These are phyloP conservation scores for Rubia balearica DNA, from an alignment of 305 asterid genomes.

Conservation along the genomic window DNA sequence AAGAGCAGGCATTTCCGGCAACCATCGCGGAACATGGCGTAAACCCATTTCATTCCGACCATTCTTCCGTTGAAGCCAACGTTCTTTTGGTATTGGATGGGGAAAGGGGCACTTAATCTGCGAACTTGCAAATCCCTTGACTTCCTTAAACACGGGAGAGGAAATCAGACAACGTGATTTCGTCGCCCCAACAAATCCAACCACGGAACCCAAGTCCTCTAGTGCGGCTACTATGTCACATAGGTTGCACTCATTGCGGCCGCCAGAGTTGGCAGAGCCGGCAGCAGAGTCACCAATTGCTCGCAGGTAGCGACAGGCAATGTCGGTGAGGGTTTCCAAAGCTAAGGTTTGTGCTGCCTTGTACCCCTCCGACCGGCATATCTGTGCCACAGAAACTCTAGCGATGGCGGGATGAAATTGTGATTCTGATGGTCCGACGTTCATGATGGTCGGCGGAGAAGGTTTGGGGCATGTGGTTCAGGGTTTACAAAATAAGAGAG, in stretches of 20 bases:
- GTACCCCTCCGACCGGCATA: constrained; percentile 48
- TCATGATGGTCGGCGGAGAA: no score
- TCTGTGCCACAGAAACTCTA: constrained; percentile 49
- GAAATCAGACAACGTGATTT: constrained; percentile 17
- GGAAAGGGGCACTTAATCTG: constrained; percentile 45
- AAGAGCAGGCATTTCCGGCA: constrained; percentile 39
- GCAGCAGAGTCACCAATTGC: constrained; percentile 37
- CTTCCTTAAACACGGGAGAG: constrained; percentile 33
- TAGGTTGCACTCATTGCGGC: constrained; percentile 50
- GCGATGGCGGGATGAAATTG: constrained; percentile 29
- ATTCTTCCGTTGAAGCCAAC: neutral
- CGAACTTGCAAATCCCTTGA: constrained; percentile 28
- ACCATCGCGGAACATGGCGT: constrained; percentile 54
- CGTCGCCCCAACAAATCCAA: constrained; percentile 36
- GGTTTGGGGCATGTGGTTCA: no score
- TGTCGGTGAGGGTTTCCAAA: constrained; percentile 37
- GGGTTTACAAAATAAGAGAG: no score
- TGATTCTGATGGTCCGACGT: constrained; percentile 20
- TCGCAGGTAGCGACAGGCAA: constrained; percentile 37
- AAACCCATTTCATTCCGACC: constrained; percentile 18
- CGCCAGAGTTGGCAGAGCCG: constrained; percentile 36
- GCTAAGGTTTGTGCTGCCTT: constrained; percentile 34
- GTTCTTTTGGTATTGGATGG: constrained; percentile 28
- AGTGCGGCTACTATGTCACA: constrained; percentile 37
- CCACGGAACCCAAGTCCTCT: constrained; percentile 41